Percentiles rank a stretch among this genome's conserved stretches.
Evolutionary conservation across 306 rosid species (phyloP).

Genomic region (Mimosa pudica): DNA sequence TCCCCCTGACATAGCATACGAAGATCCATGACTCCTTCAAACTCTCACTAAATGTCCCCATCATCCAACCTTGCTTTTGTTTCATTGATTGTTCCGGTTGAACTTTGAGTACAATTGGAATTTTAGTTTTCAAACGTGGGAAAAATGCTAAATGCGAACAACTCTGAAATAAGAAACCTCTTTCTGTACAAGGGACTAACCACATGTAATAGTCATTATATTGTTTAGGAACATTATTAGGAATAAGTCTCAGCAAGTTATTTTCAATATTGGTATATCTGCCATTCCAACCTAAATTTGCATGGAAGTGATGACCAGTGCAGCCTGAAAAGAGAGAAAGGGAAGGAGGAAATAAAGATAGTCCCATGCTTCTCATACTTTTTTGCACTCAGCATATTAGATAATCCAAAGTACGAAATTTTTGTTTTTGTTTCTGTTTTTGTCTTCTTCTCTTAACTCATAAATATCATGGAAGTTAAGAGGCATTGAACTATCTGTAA

Average conservation of each 20-base stretch:
- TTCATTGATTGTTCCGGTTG: neutral
- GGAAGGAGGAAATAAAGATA: neutral
- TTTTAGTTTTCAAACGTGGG: neutral
- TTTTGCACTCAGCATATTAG: neutral
- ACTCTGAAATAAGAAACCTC: neutral
- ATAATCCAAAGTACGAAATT: constrained; percentile 3
- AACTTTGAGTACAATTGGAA: neutral
- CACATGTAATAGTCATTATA: neutral
- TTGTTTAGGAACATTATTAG: neutral
- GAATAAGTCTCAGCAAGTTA: neutral
- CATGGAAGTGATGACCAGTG: neutral
- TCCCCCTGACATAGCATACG: neutral
- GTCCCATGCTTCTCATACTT: neutral
- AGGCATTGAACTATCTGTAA: neutral
- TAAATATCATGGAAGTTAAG: neutral
- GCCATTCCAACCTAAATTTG: neutral
- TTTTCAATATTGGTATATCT: neutral
- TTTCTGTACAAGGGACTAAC: neutral
- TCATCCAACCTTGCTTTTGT: neutral
- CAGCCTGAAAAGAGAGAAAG: neutral
- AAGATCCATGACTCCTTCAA: neutral
- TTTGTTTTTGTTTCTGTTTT: neutral
- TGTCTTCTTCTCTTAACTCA: neutral
- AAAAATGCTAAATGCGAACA: neutral
- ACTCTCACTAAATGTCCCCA: neutral